Evolutionary conservation across 1,284 basidiomycete species (phyloP).

Genomic region (Coniferiporia weirii): DNA sequence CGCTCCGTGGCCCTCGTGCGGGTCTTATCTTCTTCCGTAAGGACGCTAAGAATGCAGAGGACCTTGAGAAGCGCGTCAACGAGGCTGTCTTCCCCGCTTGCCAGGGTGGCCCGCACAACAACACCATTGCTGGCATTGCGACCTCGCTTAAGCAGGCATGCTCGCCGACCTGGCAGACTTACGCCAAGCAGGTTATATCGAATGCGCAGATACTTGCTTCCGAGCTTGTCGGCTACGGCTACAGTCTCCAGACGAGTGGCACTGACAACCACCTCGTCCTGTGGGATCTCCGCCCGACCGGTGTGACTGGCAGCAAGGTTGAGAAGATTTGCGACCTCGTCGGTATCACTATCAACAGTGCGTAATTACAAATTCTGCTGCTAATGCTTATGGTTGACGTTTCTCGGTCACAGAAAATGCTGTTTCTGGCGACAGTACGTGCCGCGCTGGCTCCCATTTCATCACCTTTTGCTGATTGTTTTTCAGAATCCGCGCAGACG

Average conservation of each 20-base stretch:
- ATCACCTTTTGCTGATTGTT: not conserved
- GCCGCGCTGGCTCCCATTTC: conserved; percentile 9
- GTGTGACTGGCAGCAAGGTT: conserved; percentile 95
- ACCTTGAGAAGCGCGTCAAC: conserved; percentile 95
- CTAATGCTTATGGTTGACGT: not conserved
- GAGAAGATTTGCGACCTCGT: conserved; percentile 98
- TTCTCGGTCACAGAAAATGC: conserved; percentile 71
- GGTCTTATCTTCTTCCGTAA: conserved; percentile 99
- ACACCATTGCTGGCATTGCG: conserved; percentile 95
- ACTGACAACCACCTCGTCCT: conserved; percentile 98
- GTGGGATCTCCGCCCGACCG: conserved; percentile 95
- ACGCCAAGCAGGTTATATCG: conserved; percentile 91
- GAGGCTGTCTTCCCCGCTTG: conserved; percentile 99
- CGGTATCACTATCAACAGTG: conserved; percentile 94
- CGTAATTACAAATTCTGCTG: conserved; percentile 27
- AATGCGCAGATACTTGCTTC: conserved; percentile 78
- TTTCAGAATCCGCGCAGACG: conserved; percentile 80
- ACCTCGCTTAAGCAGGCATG: conserved; percentile 93
- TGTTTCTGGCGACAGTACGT: conserved; percentile 79
- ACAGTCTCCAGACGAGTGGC: conserved; percentile 96
- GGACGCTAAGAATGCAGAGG: conserved; percentile 73
- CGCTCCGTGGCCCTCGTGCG: conserved; percentile 95
- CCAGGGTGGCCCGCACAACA: conserved; percentile 99
- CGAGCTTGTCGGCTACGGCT: conserved; percentile 71
- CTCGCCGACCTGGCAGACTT: conserved; percentile 87